A percentile compares a stretch with the other conserved stretches of the same genome.
phyloP scores from a whole-genome alignment of 2,329 filamentous ascomycete genomes.

The Cladophialophora yegresii region DNA sequence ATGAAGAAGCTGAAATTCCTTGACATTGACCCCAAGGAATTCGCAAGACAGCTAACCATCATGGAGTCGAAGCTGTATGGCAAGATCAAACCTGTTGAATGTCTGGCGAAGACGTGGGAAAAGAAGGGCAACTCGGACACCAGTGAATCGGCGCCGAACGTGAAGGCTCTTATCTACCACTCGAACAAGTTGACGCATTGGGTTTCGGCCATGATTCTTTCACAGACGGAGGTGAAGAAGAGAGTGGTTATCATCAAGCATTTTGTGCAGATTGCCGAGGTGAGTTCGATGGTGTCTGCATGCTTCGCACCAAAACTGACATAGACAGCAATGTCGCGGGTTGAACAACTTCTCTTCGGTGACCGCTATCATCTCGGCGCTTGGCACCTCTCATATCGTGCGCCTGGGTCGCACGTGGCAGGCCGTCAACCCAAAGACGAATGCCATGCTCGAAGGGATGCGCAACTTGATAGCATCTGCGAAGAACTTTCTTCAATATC shows the following conservation, averaged over 20 bases:
- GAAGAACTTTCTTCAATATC: slow-evolving; percentile 97
- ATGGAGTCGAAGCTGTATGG: slow-evolving; percentile 93
- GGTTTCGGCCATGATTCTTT: slow-evolving; percentile 98
- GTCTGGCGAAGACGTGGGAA: slow-evolving; percentile 98
- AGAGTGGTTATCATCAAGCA: slow-evolving; percentile 97
- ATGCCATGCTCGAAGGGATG: slow-evolving; percentile 81
- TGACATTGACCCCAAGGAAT: slow-evolving; percentile 93
- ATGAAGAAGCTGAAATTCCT: slow-evolving; percentile 99
- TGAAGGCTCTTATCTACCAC: slow-evolving; percentile 94
- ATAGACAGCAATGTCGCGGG: slow-evolving; percentile 76
- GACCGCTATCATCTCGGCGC: slow-evolving; percentile 94
- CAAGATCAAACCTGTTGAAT: slow-evolving; percentile 94
- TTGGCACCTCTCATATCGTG: slow-evolving; percentile 92
- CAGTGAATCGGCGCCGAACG: slow-evolving; percentile 84
- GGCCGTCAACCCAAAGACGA: slow-evolving; percentile 83
- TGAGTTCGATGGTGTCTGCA: slow-evolving; percentile 54
- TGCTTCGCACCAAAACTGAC: slow-evolving; percentile 34
- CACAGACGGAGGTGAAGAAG: slow-evolving; percentile 91
- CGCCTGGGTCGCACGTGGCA: slow-evolving; percentile 93
- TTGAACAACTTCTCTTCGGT: slow-evolving; percentile 97
- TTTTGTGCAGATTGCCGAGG: slow-evolving; percentile 93
- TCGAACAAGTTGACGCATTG: slow-evolving; percentile 99
- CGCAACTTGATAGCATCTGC: slow-evolving; percentile 93
- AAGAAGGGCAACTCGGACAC: slow-evolving; percentile 80
- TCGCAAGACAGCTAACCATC: slow-evolving; percentile 95